Conservation (phyloP, 352 stramenopile species). For the Pythium aquatile region DNA sequence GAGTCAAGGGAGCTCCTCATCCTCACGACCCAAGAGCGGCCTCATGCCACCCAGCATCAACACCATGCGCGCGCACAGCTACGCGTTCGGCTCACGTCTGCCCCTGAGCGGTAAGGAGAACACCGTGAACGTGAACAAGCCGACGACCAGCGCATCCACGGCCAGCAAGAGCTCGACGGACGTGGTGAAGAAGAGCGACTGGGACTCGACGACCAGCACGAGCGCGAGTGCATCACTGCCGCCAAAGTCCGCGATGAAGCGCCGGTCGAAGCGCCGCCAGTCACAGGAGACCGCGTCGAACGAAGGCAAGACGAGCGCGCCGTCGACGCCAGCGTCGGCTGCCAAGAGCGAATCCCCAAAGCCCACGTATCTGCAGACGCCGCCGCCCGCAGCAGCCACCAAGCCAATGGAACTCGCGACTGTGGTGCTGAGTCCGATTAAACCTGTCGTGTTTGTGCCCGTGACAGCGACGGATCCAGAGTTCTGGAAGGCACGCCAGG, state of each 20-base stretch:
- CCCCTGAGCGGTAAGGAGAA: conserved; percentile 24
- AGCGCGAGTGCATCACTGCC: background rate
- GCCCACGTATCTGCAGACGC: background rate
- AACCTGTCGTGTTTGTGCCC: conserved; percentile 16
- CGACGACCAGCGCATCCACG: background rate
- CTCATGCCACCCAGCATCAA: conserved; percentile 16
- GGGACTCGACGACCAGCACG: conserved; percentile 3
- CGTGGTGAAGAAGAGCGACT: conserved; percentile 17
- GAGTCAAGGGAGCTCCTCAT: background rate
- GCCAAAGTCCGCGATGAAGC: conserved; percentile 13
- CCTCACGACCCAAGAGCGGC: conserved; percentile 19
- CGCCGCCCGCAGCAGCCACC: background rate
- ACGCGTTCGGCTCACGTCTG: conserved; percentile 25
- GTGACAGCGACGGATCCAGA: conserved; percentile 29
- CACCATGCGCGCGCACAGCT: conserved; percentile 12
- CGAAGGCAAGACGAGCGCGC: background rate
- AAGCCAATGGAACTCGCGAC: conserved; percentile 6
- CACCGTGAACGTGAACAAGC: conserved; percentile 3
- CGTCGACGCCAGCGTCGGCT: conserved; percentile 8
- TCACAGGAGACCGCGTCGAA: conserved; percentile 3
- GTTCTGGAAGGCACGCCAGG: conserved; percentile 42
- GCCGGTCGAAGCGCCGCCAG: conserved; percentile 10
- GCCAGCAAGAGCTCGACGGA: conserved; percentile 4
- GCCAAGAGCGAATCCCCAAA: background rate
- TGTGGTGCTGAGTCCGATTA: conserved; percentile 11